These are phyloP conservation scores for Brassica cretica DNA, from an alignment of 345 rosid genomes.

Conservation along the genomic window DNA sequence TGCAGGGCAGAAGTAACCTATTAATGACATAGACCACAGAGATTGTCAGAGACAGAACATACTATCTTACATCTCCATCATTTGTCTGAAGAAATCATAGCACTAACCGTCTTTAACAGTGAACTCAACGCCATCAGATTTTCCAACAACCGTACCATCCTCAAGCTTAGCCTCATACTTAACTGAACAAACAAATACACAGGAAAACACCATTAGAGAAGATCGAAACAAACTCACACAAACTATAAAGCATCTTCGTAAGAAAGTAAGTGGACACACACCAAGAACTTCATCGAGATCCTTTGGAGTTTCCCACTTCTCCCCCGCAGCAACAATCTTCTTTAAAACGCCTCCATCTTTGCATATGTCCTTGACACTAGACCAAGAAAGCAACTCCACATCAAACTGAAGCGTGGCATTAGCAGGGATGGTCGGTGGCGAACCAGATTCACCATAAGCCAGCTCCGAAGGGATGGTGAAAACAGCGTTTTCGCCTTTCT, in stretches of 20 bases:
- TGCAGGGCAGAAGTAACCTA: slow-evolving; percentile 89
- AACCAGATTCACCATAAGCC: slow-evolving; percentile 86
- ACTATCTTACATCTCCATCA: not conserved
- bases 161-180: slow-evolving; percentile 75
- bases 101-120: slow-evolving; percentile 69
- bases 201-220: not conserved
- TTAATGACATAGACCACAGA: not conserved
- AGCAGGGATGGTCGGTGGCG: slow-evolving; percentile 88
- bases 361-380: slow-evolving; percentile 79
- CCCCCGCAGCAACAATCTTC: slow-evolving; percentile 65
- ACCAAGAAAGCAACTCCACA: slow-evolving; percentile 76
- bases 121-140: slow-evolving; percentile 77
- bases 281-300: slow-evolving; percentile 86
- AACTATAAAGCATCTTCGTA: not conserved
- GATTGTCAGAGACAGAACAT: not conserved
- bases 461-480: slow-evolving; percentile 83
- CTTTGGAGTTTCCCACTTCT: slow-evolving; percentile 81
- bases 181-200: slow-evolving; percentile 46
- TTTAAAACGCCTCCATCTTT: slow-evolving; percentile 85
- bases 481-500: slow-evolving; percentile 83
- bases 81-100: not conserved
- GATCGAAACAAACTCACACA: not conserved
- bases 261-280: slow-evolving; percentile 14
- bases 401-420: slow-evolving; percentile 85
- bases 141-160: slow-evolving; percentile 68